Evolutionary conservation across 495 filamentous ascomycete species (phyloP).

Genomic region (Arthonia radiata): DNA sequence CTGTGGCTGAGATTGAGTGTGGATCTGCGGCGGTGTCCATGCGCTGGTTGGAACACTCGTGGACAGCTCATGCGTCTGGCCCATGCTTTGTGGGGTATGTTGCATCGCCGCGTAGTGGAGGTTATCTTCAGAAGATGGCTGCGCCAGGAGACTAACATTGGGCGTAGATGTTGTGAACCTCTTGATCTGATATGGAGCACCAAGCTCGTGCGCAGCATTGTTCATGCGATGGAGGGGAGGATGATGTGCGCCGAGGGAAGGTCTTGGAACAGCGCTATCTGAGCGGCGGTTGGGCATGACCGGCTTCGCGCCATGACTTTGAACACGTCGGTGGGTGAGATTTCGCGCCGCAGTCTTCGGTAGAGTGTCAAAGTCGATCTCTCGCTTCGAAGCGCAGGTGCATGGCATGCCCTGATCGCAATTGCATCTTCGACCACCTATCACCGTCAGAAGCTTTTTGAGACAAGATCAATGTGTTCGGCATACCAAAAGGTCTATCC

Average conservation of each 20-base stretch:
- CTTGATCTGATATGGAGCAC: slow-evolving; percentile 60
- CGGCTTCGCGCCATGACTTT: too few relatives aligned
- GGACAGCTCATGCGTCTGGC: too few relatives aligned
- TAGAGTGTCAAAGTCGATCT: slow-evolving; percentile 37
- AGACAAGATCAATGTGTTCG: slow-evolving; percentile 21
- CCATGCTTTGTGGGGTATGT: too few relatives aligned
- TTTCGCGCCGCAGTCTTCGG: slow-evolving; percentile 18
- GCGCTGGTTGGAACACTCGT: neutral
- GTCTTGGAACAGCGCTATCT: slow-evolving; percentile 61
- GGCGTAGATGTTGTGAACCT: too few relatives aligned
- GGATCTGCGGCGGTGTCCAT: neutral
- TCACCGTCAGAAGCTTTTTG: too few relatives aligned
- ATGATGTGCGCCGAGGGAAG: slow-evolving; percentile 84
- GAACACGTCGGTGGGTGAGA: slow-evolving; percentile 25
- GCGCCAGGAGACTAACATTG: too few relatives aligned
- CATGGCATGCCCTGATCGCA: slow-evolving; percentile 83
- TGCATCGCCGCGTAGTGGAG: too few relatives aligned
- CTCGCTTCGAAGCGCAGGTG: slow-evolving; percentile 81
- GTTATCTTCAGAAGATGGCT: too few relatives aligned
- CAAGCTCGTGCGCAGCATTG: slow-evolving; percentile 59
- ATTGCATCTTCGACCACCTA: slow-evolving; percentile 40
- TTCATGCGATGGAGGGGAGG: slow-evolving; percentile 78
- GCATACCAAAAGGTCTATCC: slow-evolving; percentile 16
- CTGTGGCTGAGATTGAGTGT: slow-evolving; percentile 1
- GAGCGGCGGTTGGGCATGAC: slow-evolving; percentile 62